Base-by-base conservation (phyloP, 495 filamentous ascomycete species). In the Tuber indicum region DNA sequence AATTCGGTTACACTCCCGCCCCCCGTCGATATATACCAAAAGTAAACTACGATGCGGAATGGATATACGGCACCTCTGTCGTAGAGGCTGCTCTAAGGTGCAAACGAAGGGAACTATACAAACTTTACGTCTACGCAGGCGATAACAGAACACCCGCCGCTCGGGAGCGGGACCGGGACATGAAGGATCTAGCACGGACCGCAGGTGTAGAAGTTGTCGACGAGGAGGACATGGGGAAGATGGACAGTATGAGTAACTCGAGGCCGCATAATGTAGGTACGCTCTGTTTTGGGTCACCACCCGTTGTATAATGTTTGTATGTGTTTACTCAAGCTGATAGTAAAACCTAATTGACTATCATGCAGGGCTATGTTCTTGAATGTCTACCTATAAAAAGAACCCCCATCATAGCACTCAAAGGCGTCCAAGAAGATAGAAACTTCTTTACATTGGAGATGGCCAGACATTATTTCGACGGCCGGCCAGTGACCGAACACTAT, bases 11-110 rank as follows among this genome's bases (percentile, higher is more conserved):
- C 73, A 71, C n/a, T 10, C 77, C 77, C 7, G 76, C 72, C 32
- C 77, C 75, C 8, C 75, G 75, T 23, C 75, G 81, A 0, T 62
- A 70, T 41, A 77, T 82, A 39, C 62, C 75, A 8, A 82, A 80
- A 46, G 10, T 72, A 21, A 42, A 80, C 47, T 41, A 72, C 14
- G 92, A 94, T 52, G 96, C 94, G 1, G 91, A 96, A 77, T 98
- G 97, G 84, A 88, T 99, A 12, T 98, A 97, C 82, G 96, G 96
- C 21, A 89, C 88, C 23, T 91, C 91, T 12, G 89, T 91, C 3
- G 92, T 98, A n/a, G 89, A 91, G 74, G 92, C 95, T 10, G 95
- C 94, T 1, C 85, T 99, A 32, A 90, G 86, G 75, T 88, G 89
- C 72, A 84, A 86, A 32, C 87, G 88, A 17, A 89, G 96, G 62